A percentile compares a stretch with the other conserved stretches of the same genome.
phyloP scores from a whole-genome alignment of 805 yeast genomes.

The Sugiyamaella marilandica region DNA sequence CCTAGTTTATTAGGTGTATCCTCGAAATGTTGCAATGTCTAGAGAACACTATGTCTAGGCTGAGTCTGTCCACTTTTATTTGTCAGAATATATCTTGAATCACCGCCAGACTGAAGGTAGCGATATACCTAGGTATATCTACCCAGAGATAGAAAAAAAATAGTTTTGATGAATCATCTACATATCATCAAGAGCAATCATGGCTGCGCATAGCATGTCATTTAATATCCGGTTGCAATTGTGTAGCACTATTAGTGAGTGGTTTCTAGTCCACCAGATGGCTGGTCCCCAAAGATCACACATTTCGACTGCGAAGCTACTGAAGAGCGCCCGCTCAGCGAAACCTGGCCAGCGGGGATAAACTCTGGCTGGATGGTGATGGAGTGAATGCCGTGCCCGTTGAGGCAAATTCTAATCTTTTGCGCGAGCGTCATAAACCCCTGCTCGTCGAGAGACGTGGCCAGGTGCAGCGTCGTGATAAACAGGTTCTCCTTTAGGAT shows the following conservation, averaged over 20 bases:
- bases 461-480: constrained; percentile 87
- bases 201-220: no score
- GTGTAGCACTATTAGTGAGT: background rate
- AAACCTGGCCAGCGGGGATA: constrained; percentile 13
- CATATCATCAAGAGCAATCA: no score
- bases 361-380: constrained; percentile 98
- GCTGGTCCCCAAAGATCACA: background rate
- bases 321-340: constrained; percentile 1
- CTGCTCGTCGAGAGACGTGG: constrained; percentile 59
- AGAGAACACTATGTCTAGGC: no score
- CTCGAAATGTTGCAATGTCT: no score
- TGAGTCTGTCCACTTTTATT: no score
- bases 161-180: no score
- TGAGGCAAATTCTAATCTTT: constrained; percentile 72
- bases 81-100: no score
- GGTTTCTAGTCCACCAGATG: constrained; percentile 1
- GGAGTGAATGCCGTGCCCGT: constrained; percentile 80
- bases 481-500: constrained; percentile 80
- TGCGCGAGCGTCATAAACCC: constrained; percentile 67
- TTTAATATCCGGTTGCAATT: no score
- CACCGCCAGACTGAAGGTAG: no score
- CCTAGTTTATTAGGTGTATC: no score
- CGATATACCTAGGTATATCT: no score
- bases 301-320: background rate
- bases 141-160: no score